These are phyloP conservation scores for Vicia villosa DNA, from an alignment of 306 rosid genomes.

Conservation along the genomic window DNA sequence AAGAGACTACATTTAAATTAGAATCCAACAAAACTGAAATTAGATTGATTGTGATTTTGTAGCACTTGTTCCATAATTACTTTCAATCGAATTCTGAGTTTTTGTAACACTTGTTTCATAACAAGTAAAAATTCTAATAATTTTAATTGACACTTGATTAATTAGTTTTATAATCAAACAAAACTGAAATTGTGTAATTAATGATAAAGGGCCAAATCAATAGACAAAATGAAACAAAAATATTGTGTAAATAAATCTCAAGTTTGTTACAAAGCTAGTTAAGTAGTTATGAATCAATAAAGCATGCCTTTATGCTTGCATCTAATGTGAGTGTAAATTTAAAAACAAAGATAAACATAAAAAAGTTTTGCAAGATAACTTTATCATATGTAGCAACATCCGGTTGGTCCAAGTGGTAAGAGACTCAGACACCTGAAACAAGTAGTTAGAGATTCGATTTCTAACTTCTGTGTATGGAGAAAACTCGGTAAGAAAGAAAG, in stretches of 20 bases:
- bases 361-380: background rate
- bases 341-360: background rate
- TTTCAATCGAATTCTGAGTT: no score
- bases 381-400: background rate
- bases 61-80: no score
- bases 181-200: no score
- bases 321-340: conserved; percentile 5
- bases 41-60: no score
- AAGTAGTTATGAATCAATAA: background rate
- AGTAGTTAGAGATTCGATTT: background rate
- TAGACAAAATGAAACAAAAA: conserved; percentile 1
- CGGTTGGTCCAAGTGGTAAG: background rate
- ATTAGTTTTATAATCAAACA: no score
- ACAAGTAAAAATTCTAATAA: no score
- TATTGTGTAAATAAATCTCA: conserved; percentile 1
- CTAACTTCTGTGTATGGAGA: background rate
- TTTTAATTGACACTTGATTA: no score
- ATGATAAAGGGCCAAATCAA: background rate
- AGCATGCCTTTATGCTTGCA: conserved; percentile 18
- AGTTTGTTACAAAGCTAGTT: conserved; percentile 9
- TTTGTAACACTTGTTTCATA: no score
- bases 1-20: background rate
- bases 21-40: no score
- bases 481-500: background rate
- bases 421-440: background rate